Base-by-base conservation (phyloP, 192 early-diverging fungal species). In the Coemansia sp. region DNA sequence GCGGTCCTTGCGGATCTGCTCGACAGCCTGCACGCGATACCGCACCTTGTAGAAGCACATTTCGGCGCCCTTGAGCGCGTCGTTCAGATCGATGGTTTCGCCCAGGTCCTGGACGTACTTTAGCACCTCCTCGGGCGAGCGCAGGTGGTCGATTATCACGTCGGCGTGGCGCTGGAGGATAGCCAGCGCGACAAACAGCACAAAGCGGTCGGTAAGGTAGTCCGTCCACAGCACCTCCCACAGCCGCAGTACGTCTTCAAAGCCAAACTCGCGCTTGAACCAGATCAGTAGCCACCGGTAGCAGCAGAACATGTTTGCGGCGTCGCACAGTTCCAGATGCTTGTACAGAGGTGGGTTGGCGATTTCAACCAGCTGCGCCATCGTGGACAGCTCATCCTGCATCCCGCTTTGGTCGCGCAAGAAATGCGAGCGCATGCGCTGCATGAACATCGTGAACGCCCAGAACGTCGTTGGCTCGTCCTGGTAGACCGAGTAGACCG, bases 201-300 rank as follows among this genome's bases (percentile, higher is more conserved):
- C 89, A 61, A 95, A 95, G 56, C 94, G 80, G 12, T 81, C 80
- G 4, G 91, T 88, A 23, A 89, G 66, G 51, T 87, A 82, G 56
- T 92, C 85, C 4, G 87, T 83, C 82, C 87, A 91, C 19, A 92
- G 65, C 7, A 91, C 89, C 67, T 98, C 95, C 97, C 97, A 98
- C 19, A 99, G 66, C 29, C 75, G 59, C 71, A 91, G 69, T 18
- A 91, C 81, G 33, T 97, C 89, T 4, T 86, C 82, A 83, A 92
- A 97, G 57, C 83, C 73, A 59, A 98, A 97, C 73, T 99, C 97
- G 44, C 97, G 87, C 73, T 99, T 99, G 71, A 95, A 99, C 81
- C 91, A 91, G 27, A 99, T 87, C 32, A 99, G 66, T 18, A 99
- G 80, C 96, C 96, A 99, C 30, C 97, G 90, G 83, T 97, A 99